Conservation (phyloP, 495 filamentous ascomycete species). For the Penicillium coprophilum region DNA sequence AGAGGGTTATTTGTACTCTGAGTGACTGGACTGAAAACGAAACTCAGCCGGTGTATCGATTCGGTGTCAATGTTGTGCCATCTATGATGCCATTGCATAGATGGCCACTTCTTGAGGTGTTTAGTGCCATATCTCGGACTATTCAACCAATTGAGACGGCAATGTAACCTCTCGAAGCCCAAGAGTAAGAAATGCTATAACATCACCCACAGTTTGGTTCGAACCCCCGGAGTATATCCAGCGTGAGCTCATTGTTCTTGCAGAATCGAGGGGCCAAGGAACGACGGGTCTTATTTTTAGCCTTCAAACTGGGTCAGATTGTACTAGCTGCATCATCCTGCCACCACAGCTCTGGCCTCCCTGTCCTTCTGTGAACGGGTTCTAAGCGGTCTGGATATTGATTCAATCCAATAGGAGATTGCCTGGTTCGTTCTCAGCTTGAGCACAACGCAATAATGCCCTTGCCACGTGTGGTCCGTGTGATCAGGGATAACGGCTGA, state of each 20-base stretch:
- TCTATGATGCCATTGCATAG: not conserved
- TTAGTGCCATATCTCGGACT: not conserved
- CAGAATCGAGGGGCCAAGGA: not conserved
- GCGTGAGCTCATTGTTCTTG: not conserved
- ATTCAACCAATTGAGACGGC: not conserved
- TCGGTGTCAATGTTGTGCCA: not conserved
- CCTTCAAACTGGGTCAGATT: constrained; percentile 1
- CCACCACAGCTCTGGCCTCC: not conserved
- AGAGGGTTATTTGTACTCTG: not conserved
- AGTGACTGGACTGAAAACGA: not conserved
- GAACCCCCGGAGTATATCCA: constrained; percentile 8
- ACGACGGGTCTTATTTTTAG: constrained; percentile 10
- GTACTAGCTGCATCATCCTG: not conserved
- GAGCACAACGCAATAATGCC: not conserved
- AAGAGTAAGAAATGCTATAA: not conserved
- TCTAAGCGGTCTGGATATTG: not conserved
- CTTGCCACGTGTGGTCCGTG: constrained; percentile 4
- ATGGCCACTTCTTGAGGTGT: not conserved
- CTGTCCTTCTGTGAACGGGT: not conserved
- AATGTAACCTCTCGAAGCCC: constrained; percentile 3
- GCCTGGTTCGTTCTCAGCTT: not conserved
- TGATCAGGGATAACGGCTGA: not conserved
- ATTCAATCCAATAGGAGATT: not conserved
- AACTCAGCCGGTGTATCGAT: no score
- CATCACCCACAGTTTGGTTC: not conserved